A percentile compares a stretch with the other conserved stretches of the same genome.
Conservation (phyloP, 345 rosid species). For the Capsella bursapastoris region DNA sequence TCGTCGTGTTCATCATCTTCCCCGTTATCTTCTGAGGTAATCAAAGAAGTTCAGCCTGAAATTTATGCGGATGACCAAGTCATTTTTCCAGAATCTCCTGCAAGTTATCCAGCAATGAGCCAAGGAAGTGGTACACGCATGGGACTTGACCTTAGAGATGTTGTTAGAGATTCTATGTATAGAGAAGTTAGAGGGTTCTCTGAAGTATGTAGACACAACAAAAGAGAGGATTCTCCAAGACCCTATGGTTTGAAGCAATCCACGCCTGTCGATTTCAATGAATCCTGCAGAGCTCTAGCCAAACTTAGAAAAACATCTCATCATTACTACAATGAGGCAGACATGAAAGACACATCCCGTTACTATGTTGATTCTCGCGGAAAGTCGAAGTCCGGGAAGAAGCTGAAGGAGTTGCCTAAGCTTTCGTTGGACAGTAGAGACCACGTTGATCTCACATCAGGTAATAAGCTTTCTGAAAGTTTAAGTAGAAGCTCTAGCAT, state of each 20-base stretch:
- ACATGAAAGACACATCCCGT: conserved; percentile 60
- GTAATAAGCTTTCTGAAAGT: conserved; percentile 45
- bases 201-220: conserved; percentile 51
- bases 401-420: conserved; percentile 75
- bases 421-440: conserved; percentile 74
- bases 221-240: conserved; percentile 75
- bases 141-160: conserved; percentile 76
- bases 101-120: conserved; percentile 57
- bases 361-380: conserved; percentile 70
- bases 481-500: conserved; percentile 53
- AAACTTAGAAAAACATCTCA: conserved; percentile 68
- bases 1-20: conserved; percentile 93
- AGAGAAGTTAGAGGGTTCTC: conserved; percentile 75
- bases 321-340: conserved; percentile 52
- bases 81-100: conserved; percentile 62
- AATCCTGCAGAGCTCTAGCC: conserved; percentile 69
- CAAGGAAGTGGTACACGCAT: conserved; percentile 54
- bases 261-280: conserved; percentile 61
- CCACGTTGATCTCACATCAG: conserved; percentile 48
- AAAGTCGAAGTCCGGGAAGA: conserved; percentile 59
- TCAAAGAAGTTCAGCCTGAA: conserved; percentile 61
- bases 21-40: conserved; percentile 63
- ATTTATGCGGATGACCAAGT: conserved; percentile 56
- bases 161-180: conserved; percentile 89
- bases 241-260: conserved; percentile 60